A percentile compares a stretch with the other conserved stretches of the same genome.
Evolutionary conservation across 345 rosid genomes (phyloP).

Genomic region (Salix arbutifolia): DNA sequence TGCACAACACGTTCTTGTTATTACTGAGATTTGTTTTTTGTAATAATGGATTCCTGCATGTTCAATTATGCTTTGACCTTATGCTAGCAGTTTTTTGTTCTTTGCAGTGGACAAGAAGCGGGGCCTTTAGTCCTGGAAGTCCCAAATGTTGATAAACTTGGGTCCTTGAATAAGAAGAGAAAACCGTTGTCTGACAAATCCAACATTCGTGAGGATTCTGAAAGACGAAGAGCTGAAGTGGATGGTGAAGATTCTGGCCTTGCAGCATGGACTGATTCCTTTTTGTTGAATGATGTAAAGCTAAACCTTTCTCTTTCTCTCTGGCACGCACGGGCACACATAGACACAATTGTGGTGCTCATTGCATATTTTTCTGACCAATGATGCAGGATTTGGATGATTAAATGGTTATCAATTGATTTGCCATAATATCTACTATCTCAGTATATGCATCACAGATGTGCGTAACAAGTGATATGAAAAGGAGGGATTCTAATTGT

Average conservation of each 20-base stretch:
- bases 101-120: slow-evolving; percentile 64
- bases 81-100: neutral
- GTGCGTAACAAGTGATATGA: too few relatives aligned
- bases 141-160: slow-evolving; percentile 28
- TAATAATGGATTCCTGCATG: neutral
- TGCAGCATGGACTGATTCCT: slow-evolving; percentile 49
- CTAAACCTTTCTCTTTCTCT: neutral
- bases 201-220: slow-evolving; percentile 19
- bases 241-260: slow-evolving; percentile 28
- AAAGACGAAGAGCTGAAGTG: slow-evolving; percentile 14
- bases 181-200: slow-evolving; percentile 31
- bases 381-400: too few relatives aligned
- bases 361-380: too few relatives aligned
- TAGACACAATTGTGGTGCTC: neutral
- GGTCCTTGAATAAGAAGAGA: slow-evolving; percentile 23
- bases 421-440: too few relatives aligned
- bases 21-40: neutral
- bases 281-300: slow-evolving; percentile 60
- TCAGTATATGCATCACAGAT: too few relatives aligned
- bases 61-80: neutral
- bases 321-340: neutral
- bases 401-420: too few relatives aligned
- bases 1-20: neutral
- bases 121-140: slow-evolving; percentile 53
- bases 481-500: neutral